Conservation (phyloP, 805 yeast species). For the Metschnikowia gelsemii region DNA sequence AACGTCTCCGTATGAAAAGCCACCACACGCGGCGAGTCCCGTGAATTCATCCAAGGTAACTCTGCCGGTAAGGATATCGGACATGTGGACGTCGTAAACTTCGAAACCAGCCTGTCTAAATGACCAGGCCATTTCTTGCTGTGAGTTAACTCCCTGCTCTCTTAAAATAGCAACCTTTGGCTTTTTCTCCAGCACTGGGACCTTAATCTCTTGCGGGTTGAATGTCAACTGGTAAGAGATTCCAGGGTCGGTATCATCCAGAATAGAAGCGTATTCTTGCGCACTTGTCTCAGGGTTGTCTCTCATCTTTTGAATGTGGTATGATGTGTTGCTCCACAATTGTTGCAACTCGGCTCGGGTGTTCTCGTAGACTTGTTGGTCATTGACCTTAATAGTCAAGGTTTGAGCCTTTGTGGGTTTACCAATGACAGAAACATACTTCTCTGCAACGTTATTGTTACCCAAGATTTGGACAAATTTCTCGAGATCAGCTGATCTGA, state of each 20-base stretch:
- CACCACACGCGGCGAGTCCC: conserved; percentile 98
- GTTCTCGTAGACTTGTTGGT: conserved; percentile 45
- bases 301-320: conserved; percentile 84
- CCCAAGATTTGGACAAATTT: conserved; percentile 55
- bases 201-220: conserved; percentile 50
- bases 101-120: conserved; percentile 94
- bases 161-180: conserved; percentile 95
- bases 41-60: conserved; percentile 75
- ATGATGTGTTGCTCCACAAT: conserved; percentile 85
- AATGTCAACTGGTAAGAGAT: conserved; percentile 75
- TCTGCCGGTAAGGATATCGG: conserved; percentile 76
- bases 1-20: conserved; percentile 98
- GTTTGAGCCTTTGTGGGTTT: conserved; percentile 57
- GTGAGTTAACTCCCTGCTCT: conserved; percentile 98
- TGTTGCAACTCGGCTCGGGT: conserved; percentile 74
- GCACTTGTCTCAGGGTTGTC: conserved; percentile 91
- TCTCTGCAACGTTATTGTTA: conserved; percentile 55
- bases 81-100: conserved; percentile 94
- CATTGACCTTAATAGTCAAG: conserved; percentile 49
- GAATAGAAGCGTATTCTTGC: conserved; percentile 74
- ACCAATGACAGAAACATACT: conserved; percentile 63
- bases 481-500: conserved; percentile 51
- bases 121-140: conserved; percentile 97
- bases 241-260: conserved; percentile 89
- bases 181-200: conserved; percentile 37